Base-by-base conservation (phyloP, 306 rosid species). In the Rubus parviflorus region DNA sequence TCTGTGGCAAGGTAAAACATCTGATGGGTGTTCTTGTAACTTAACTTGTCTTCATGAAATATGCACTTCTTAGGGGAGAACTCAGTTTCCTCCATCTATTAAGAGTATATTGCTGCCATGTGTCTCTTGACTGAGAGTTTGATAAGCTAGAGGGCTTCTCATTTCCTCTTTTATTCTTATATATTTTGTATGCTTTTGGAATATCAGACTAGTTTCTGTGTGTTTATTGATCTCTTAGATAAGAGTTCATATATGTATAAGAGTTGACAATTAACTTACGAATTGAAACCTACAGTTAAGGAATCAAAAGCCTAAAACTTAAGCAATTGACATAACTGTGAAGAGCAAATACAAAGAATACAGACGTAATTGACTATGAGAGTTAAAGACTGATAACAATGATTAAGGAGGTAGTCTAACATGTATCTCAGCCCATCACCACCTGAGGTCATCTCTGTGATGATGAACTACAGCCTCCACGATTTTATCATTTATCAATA, bases 1-100 rank as follows among this genome's bases (percentile, higher is more conserved):
- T n/a, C 38, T 49, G 12, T 40, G 75, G 75, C 75, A 72, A 53
- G 35, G 35, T 17, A n/a, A 53, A 72, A 14, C 49, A 2, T 38
- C 37, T 72, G 51, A n/a, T 72, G 64, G 23, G 43, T 35, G 64
- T 22, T n/a, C 25, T 25, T 35, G 75, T 51, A 13, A 72, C 2
- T 11, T 53, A 7, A 38, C 37, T 5, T 7, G 15, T 38, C 37
- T 71, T 71, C 35, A 52, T 19, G 37, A 71, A 25, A 25, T 4
- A 16, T 70, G 23, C 7, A 37, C 73, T 22, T 12, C 2, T 43
- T 43, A 25, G 40, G 40, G 15, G 75, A 17, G 8, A 23, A 4
- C 38, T 22, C 64, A 58, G 38, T 22, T 22, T 1, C 17, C 16
- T 22, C 64, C 25, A 11, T 20, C 64, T 54, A 54, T 54, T 54